These are phyloP conservation scores for Tulasnella sp. DNA, from an alignment of 768 basidiomycete genomes.

Conservation along the genomic window DNA sequence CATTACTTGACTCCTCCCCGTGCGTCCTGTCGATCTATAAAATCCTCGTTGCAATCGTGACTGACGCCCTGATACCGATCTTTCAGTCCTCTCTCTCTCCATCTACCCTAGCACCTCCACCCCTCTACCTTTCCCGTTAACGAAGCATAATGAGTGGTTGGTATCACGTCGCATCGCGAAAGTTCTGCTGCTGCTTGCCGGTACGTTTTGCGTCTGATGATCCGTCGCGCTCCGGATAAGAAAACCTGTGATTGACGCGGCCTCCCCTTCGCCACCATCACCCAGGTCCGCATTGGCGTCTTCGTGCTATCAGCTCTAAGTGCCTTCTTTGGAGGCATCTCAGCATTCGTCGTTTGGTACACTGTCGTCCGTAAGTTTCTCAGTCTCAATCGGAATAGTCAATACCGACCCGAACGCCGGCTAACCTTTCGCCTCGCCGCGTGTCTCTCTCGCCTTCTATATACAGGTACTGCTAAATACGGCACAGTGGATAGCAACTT, in stretches of 20 bases:
- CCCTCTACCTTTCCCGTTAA: neutral
- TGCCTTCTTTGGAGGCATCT: constrained; percentile 17
- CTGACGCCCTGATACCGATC: neutral
- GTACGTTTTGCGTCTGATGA: constrained; percentile 1
- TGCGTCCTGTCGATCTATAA: neutral
- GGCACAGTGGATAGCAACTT: constrained; percentile 16
- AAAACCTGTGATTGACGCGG: neutral
- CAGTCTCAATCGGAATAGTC: neutral
- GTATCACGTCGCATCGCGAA: constrained; percentile 25
- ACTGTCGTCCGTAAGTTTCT: constrained; percentile 19
- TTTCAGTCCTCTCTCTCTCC: neutral
- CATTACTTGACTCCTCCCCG: neutral
- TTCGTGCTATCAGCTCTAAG: constrained; percentile 25
- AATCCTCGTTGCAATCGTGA: constrained; percentile 13
- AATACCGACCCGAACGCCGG: neutral
- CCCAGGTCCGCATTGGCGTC: constrained; percentile 26
- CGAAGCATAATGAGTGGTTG: constrained; percentile 22
- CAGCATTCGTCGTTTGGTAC: constrained; percentile 23
- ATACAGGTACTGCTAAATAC: constrained; percentile 10
- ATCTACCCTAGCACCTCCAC: constrained; percentile 7
- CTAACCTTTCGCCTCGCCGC: neutral
- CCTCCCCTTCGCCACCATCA: neutral
- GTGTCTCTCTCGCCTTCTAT: neutral
- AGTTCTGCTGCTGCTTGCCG: constrained; percentile 28
- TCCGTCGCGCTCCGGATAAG: neutral